These are phyloP conservation scores for Gaertneriomyces sp. DNA, from an alignment of 192 early-diverging fungal genomes.

Conservation along the genomic window DNA sequence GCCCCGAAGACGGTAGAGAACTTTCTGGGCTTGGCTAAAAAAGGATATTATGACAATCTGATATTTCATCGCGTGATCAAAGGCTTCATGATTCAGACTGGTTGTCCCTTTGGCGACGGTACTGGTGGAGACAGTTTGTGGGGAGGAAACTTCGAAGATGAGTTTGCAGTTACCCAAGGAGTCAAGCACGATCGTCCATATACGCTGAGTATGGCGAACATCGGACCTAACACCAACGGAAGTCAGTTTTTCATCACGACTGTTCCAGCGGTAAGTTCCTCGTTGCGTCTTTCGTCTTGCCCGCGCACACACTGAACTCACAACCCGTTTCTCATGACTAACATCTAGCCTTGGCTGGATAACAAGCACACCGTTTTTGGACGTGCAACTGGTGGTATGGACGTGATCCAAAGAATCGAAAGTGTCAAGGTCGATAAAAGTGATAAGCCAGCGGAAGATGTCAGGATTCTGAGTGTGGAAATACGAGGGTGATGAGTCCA, in stretches of 20 bases:
- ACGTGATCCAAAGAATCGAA: conserved; percentile 88
- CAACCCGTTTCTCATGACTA: conserved; percentile 20
- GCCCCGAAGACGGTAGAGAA: conserved; percentile 94
- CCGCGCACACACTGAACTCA: conserved; percentile 1
- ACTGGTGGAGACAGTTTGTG: conserved; percentile 93
- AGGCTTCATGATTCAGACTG: conserved; percentile 94
- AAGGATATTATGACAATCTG: conserved; percentile 86
- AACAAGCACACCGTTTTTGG: conserved; percentile 98
- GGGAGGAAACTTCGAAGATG: conserved; percentile 91
- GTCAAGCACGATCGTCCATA: conserved; percentile 85
- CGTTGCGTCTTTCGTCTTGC: conserved; percentile 14
- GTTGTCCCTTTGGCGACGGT: conserved; percentile 73
- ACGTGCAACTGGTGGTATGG: conserved; percentile 81
- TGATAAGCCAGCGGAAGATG: conserved; percentile 86
- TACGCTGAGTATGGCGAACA: conserved; percentile 95
- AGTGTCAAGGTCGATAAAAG: conserved; percentile 73
- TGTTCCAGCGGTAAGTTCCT: conserved; percentile 69
- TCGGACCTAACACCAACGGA: conserved; percentile 78
- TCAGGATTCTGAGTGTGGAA: conserved; percentile 74
- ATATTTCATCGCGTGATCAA: conserved; percentile 97
- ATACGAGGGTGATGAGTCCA: conserved; percentile 30
- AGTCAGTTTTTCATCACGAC: conserved; percentile 96
- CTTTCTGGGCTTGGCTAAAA: conserved; percentile 80
- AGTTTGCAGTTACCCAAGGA: conserved; percentile 59
- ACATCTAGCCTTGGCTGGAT: conserved; percentile 83